Evolutionary conservation across 2,329 filamentous ascomycete genomes (phyloP), one percentile per base, ranked within the genome.

Genomic region (Paramyrothecium roridum): DNA sequence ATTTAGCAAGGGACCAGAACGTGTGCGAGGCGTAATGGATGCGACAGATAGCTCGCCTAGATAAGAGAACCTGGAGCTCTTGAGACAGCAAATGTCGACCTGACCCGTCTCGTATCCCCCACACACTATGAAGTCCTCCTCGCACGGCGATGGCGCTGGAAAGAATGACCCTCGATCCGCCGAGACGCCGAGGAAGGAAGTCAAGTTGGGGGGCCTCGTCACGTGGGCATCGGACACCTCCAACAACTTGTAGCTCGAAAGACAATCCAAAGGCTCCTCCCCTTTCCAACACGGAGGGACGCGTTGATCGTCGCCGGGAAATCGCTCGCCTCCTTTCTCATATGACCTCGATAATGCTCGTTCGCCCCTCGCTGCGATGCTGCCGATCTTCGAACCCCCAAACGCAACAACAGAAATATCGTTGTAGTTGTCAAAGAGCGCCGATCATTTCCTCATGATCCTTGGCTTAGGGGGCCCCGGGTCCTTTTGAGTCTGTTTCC

Each of bases 391-490:
- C 26, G 10, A 30, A 30, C 26, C 26, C n/a, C 26, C 26, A 30
- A 30, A 30, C 26, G 26, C 26, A 30, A 4, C 26, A 30, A 10
- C 26, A 4, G 10, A 30, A 30, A n/a, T n/a, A n/a, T 10, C 6
- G 26, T 30, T 30, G 26, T 30, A 30, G 26, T 43, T 43, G 46
- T 6, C 19, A 19, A 20, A 48, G 48, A 22, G 19, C 30, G 49
- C 49, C 21, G 49, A 51, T 51, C 49, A 51, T 51, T 51, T 26
- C 49, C 49, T 40, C n/a, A 19, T 20, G 49, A 21, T 20, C 37
- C n/a, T 43, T 30, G 26, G 37, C 13, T 13, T 13, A n/a, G 37
- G 37, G 30, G 33, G 49, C 16, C 30, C n/a, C 8, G 30, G 49
- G n/a, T 40, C 33, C 33, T 40, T 30, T 40, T 33, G 49, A 37